Conservation (phyloP, 148 eudicot species). For the Chenopodium berlandieri region DNA sequence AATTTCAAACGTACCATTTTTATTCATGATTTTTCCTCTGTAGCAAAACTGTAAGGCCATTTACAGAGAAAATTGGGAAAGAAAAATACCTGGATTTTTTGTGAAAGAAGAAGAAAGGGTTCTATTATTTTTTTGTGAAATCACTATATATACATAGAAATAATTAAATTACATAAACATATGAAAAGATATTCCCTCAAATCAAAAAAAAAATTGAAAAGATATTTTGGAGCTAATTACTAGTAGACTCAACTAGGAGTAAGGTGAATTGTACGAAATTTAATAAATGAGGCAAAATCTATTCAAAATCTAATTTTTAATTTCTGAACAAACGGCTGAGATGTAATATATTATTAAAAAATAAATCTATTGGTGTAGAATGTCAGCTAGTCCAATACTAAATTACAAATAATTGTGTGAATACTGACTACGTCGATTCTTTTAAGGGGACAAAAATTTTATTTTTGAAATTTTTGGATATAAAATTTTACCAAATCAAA, state of each 20-base stretch:
- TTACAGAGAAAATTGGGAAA: not conserved
- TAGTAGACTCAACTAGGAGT: not conserved
- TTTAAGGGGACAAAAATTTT: too few species aligned
- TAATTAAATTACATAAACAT: too few species aligned
- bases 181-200: too few species aligned
- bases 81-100: not conserved
- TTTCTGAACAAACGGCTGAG: conserved; percentile 7
- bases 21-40: not conserved
- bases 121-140: too few species aligned
- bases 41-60: not conserved
- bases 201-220: too few species aligned
- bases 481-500: too few species aligned
- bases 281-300: not conserved
- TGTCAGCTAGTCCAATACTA: not conserved
- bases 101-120: not conserved
- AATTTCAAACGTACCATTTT: not conserved
- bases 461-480: too few species aligned
- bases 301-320: not conserved
- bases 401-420: not conserved
- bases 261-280: not conserved
- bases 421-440: not conserved
- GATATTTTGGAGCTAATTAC: too few species aligned
- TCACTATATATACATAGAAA: too few species aligned
- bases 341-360: not conserved
- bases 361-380: not conserved